A percentile compares a stretch with the other conserved stretches of the same genome.
These are phyloP conservation scores for Tetrapisispora nanseiensis DNA, from an alignment of 805 yeast genomes.

Conservation along the genomic window DNA sequence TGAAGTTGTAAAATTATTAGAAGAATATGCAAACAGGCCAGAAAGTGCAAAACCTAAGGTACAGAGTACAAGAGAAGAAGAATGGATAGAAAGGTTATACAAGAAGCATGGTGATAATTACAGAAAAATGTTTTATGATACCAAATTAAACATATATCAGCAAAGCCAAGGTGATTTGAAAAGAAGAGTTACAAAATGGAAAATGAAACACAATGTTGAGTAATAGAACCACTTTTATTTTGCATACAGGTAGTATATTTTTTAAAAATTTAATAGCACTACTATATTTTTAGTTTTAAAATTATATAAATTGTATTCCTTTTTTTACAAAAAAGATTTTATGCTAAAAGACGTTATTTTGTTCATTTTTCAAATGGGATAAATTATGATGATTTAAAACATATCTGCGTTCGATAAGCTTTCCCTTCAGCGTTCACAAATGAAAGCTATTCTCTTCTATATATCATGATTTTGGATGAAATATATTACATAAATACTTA, in stretches of 20 bases:
- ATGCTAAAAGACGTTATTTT: too few species aligned
- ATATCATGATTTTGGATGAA: too few species aligned
- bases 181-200: constrained; percentile 65
- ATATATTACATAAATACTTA: too few species aligned
- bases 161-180: constrained; percentile 77
- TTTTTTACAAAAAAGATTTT: background rate
- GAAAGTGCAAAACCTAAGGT: constrained; percentile 39
- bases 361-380: too few species aligned
- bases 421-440: too few species aligned
- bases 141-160: constrained; percentile 71
- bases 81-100: constrained; percentile 56
- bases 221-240: constrained; percentile 5
- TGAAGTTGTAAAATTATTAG: constrained; percentile 60
- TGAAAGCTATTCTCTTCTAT: too few species aligned
- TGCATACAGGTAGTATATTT: background rate
- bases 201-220: constrained; percentile 34
- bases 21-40: constrained; percentile 43
- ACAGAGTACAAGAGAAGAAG: constrained; percentile 63
- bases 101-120: constrained; percentile 83
- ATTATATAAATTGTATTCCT: background rate
- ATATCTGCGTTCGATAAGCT: too few species aligned
- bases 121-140: constrained; percentile 87
- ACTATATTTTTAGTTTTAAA: background rate
- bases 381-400: too few species aligned
- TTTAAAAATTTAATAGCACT: background rate